phyloP scores from a whole-genome alignment of 306 rosid species.

The Vigna angularis region DNA sequence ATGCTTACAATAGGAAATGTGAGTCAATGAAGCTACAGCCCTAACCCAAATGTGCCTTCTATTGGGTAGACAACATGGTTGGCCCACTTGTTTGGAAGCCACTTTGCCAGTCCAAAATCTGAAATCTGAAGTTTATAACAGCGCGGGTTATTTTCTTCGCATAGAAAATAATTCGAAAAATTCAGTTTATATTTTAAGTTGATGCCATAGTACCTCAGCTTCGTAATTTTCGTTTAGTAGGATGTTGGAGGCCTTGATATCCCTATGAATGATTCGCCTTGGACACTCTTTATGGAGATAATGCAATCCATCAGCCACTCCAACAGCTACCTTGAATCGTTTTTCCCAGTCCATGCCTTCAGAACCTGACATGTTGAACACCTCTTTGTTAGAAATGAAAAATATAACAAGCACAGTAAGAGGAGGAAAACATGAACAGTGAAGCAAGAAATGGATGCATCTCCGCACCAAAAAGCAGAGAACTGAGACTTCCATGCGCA shows the following conservation, averaged over 20 bases:
- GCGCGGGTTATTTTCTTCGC: background rate
- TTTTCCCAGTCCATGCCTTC: slow-evolving; percentile 72
- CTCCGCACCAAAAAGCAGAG: slow-evolving; percentile 78
- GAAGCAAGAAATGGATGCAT: slow-evolving; percentile 38
- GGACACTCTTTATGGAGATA: slow-evolving; percentile 91
- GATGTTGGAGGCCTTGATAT: slow-evolving; percentile 94
- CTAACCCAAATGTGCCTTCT: slow-evolving; percentile 99
- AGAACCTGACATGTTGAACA: slow-evolving; percentile 60
- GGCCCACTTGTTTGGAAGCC: slow-evolving; percentile 95
- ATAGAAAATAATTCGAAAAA: background rate
- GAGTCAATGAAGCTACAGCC: slow-evolving; percentile 24
- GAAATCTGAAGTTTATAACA: slow-evolving; percentile 67
- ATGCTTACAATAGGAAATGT: slow-evolving; percentile 8
- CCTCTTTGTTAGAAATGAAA: slow-evolving; percentile 39
- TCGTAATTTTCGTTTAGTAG: slow-evolving; percentile 69
- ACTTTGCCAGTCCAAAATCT: slow-evolving; percentile 95
- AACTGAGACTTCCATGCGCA: slow-evolving; percentile 83
- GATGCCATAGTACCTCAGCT: slow-evolving; percentile 67
- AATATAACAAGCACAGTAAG: background rate
- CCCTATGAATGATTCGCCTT: slow-evolving; percentile 90
- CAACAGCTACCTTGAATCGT: slow-evolving; percentile 82
- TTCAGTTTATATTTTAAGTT: background rate
- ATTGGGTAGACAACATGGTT: slow-evolving; percentile 96
- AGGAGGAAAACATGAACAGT: background rate
- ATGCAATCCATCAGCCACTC: slow-evolving; percentile 80